Percentiles rank a stretch among this genome's conserved stretches.
These are phyloP conservation scores for Litchi chinensis DNA, from an alignment of 345 rosid genomes.

Conservation along the genomic window DNA sequence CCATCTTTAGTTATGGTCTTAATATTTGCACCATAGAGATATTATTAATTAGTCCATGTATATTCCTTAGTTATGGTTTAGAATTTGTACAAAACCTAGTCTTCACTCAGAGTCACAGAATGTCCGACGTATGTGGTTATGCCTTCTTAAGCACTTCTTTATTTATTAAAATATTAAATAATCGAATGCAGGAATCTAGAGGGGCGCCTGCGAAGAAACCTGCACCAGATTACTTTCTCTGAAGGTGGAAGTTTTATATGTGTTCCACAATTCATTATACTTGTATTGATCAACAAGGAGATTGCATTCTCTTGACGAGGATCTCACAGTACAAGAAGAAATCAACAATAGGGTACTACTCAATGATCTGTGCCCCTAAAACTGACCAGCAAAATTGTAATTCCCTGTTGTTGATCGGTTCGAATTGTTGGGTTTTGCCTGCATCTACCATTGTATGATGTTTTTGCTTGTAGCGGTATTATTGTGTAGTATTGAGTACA, in stretches of 20 bases:
- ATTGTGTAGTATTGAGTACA: constrained; percentile 17
- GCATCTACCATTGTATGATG: constrained; percentile 13
- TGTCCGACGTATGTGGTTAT: neutral
- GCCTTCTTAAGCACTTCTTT: neutral
- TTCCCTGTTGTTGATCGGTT: constrained; percentile 6
- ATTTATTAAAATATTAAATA: neutral
- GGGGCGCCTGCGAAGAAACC: constrained; percentile 88
- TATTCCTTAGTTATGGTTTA: neutral
- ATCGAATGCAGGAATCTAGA: constrained; percentile 75
- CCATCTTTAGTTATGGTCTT: neutral
- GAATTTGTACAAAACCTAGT: neutral
- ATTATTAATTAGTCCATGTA: neutral
- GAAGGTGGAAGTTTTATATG: constrained; percentile 22
- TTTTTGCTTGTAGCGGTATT: constrained; percentile 7
- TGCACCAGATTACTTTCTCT: constrained; percentile 95
- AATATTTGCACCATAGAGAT: neutral
- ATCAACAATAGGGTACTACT: constrained; percentile 4
- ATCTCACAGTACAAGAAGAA: neutral
- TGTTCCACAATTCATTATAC: constrained; percentile 8
- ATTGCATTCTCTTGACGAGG: constrained; percentile 5
- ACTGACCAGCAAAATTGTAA: constrained; percentile 2
- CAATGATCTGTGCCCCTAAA: constrained; percentile 15
- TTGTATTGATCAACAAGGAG: constrained; percentile 10
- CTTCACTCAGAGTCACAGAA: neutral
- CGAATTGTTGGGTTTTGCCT: constrained; percentile 19